These are phyloP conservation scores for Ophiostoma triangulosporum DNA, from an alignment of 2,329 filamentous ascomycete genomes.

Conservation along the genomic window DNA sequence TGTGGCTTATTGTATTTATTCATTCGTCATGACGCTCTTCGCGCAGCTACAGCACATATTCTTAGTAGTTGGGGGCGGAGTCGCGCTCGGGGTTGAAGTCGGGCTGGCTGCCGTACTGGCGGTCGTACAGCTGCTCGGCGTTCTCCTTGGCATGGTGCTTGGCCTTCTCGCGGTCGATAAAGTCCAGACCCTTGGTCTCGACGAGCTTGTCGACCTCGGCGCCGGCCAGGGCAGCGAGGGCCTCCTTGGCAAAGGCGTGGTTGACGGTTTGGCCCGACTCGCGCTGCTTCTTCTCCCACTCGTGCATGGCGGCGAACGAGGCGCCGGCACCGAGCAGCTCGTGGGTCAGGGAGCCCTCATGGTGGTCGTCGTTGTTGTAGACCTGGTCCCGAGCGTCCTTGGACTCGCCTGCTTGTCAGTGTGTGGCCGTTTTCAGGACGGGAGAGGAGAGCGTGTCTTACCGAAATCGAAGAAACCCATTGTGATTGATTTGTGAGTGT, in stretches of 20 bases:
- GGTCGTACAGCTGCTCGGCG: slow-evolving; percentile 46
- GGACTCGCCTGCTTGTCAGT: slow-evolving; percentile 24
- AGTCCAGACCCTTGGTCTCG: slow-evolving; percentile 56
- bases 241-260: slow-evolving; percentile 66
- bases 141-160: slow-evolving; percentile 45
- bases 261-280: slow-evolving; percentile 55
- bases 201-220: slow-evolving; percentile 64
- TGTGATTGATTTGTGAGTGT: slow-evolving; percentile 3
- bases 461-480: slow-evolving; percentile 15
- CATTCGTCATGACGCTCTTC: not conserved
- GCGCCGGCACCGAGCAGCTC: slow-evolving; percentile 64
- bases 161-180: slow-evolving; percentile 42
- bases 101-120: slow-evolving; percentile 41
- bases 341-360: slow-evolving; percentile 55
- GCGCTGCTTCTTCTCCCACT: slow-evolving; percentile 64
- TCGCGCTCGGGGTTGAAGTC: slow-evolving; percentile 36
- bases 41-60: not conserved
- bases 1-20: not conserved
- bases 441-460: not conserved
- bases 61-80: slow-evolving; percentile 3
- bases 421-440: not conserved
- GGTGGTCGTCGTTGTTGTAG: slow-evolving; percentile 23
- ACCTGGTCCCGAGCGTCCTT: slow-evolving; percentile 30
- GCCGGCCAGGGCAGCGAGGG: slow-evolving; percentile 57
- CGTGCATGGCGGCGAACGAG: slow-evolving; percentile 67